Evolutionary conservation across 1,284 basidiomycete genomes (phyloP).

Genomic region (Cryptococcus deneoformans): DNA sequence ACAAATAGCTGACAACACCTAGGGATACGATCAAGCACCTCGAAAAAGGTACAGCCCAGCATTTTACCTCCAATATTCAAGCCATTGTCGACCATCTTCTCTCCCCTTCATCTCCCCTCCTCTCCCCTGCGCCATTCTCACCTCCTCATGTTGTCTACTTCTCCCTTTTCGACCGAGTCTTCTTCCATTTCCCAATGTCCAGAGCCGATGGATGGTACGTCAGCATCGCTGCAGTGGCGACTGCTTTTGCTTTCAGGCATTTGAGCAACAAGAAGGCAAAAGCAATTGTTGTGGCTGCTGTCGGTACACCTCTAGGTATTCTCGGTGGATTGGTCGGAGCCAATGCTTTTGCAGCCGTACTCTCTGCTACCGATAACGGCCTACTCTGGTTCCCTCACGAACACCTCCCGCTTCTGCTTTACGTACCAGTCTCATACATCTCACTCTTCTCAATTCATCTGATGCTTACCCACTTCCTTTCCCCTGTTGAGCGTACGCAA

Average conservation of each 20-base stretch:
- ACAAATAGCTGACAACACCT: conserved; percentile 2
- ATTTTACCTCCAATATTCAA: conserved; percentile 90
- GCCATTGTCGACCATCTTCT: conserved; percentile 80
- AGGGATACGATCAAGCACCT: conserved; percentile 34
- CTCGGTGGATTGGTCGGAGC: conserved; percentile 57
- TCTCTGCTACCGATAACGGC: conserved; percentile 64
- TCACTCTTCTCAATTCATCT: conserved; percentile 45
- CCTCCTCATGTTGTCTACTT: conserved; percentile 62
- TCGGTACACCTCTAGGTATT: conserved; percentile 54
- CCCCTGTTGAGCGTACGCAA: conserved; percentile 23
- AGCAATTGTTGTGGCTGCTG: conserved; percentile 53
- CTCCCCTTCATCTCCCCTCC: conserved; percentile 38
- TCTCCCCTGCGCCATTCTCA: conserved; percentile 27
- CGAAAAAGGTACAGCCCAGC: conserved; percentile 54
- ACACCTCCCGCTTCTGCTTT: conserved; percentile 68
- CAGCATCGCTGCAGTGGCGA: conserved; percentile 50
- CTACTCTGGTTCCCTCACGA: conserved; percentile 63
- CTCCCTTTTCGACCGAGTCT: conserved; percentile 64
- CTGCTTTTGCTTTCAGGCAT: conserved; percentile 44
- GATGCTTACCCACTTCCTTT: conserved; percentile 26
- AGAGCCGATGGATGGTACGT: conserved; percentile 71
- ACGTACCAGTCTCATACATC: conserved; percentile 66
- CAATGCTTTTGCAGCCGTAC: conserved; percentile 70
- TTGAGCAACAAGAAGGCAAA: conserved; percentile 39
- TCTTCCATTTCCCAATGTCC: conserved; percentile 66